Evolutionary conservation across 108 stramenopile species (phyloP).

Genomic region (Chaetoceros muelleri): DNA sequence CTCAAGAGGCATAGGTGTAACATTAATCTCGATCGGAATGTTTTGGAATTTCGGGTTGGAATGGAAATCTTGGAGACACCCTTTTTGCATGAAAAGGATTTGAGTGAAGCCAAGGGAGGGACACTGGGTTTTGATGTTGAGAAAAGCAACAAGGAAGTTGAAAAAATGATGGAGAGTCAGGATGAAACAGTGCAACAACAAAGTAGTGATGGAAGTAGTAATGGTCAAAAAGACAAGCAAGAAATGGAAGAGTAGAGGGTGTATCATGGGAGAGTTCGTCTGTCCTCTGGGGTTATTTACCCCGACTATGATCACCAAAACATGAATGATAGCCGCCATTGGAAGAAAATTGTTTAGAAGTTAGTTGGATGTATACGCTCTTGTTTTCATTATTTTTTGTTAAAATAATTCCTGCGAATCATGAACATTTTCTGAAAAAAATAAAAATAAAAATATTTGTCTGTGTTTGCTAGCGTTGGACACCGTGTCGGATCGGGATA

Average conservation of each 20-base stretch:
- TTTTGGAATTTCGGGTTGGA: constrained; percentile 34
- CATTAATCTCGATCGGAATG: constrained; percentile 76
- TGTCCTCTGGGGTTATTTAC: no score
- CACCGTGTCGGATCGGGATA: no score
- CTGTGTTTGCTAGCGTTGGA: no score
- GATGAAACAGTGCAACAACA: constrained; percentile 21
- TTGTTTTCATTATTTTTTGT: no score
- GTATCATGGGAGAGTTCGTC: neutral
- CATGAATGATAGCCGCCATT: no score
- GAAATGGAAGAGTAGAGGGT: constrained; percentile 4
- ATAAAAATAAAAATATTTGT: no score
- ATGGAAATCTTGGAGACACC: constrained; percentile 35
- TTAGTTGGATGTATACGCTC: no score
- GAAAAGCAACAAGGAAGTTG: constrained; percentile 36
- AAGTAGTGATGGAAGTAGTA: neutral
- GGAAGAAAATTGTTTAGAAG: no score
- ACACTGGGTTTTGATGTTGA: constrained; percentile 72
- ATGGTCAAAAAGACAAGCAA: constrained; percentile 4
- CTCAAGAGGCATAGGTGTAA: constrained; percentile 83
- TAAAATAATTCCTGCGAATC: no score
- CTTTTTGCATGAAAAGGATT: constrained; percentile 83
- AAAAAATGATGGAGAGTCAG: constrained; percentile 18
- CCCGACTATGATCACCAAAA: no score
- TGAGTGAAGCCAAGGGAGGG: constrained; percentile 68
- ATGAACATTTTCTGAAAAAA: no score